Evolutionary conservation across 2,329 filamentous ascomycete genomes (phyloP), one percentile per base, ranked within the genome.

Genomic region (Penicillium oxalicum): DNA sequence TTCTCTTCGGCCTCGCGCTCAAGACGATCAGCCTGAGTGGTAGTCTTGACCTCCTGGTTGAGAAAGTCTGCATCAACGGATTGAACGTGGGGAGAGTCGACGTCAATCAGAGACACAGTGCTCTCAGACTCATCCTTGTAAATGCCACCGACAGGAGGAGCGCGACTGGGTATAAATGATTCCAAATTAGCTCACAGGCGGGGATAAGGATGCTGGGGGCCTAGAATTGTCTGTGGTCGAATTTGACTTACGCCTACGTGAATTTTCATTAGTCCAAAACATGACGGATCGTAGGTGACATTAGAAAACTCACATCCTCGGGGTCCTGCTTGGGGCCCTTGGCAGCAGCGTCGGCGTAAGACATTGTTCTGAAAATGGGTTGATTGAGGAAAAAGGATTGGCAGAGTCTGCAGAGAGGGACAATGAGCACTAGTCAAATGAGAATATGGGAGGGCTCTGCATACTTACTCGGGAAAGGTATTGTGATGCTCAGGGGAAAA

Each of bases 321-420:
- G 72, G 66, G 41, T 69, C 63, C 59, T 77, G 74, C 58, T 72
- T 72, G 6, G 72, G 65, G 38, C 72, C 72, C 54, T 69, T 71
- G 40, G 73, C 70, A 46, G 73, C 73, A 60, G 70, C 71, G 58
- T 73, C 67, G 54, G 74, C 74, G 63, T 76, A 76, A 52, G 72
- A 75, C 74, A 76, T 76, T 46, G 43, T 65, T 51, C 36, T 25
- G 24, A 26, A 38, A 37, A 12, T 2, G 28, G 27, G 35, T 38
- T 9, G 24, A 12, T 24, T 12, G 5, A 39, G 13, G 29, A 13
- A 12, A 37, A 8, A 28, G 11, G 18, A n/a, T 44, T 26, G 29
- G 35, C 12, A 29, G 25, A 12, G 6, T 27, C 38, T 45, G 34
- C 38, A 35, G 9, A n/a, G 35, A 11, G 3, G 41, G 12, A 11